These are phyloP conservation scores for Rhizophora mangle DNA, from an alignment of 345 rosid species.

Conservation along the genomic window DNA sequence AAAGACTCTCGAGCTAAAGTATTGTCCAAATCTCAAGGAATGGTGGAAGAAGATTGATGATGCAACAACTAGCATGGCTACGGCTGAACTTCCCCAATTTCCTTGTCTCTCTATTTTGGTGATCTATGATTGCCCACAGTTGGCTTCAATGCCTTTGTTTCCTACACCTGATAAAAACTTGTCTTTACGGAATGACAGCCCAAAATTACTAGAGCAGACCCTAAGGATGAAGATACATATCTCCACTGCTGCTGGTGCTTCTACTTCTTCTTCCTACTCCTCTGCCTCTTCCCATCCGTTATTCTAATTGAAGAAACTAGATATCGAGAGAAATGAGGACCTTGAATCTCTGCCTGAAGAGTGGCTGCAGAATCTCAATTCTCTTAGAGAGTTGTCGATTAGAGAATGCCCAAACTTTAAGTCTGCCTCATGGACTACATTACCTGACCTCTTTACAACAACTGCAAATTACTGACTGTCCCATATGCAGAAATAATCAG, in stretches of 20 bases:
- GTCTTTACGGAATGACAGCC: background rate
- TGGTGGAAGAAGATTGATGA: background rate
- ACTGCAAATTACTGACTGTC: background rate
- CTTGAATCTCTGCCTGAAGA: constrained; percentile 11
- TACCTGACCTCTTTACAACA: background rate
- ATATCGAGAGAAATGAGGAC: background rate
- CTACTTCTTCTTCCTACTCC: background rate
- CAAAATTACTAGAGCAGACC: background rate
- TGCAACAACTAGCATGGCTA: no score
- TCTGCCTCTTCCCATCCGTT: background rate
- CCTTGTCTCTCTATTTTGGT: background rate
- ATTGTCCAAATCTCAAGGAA: constrained; percentile 6
- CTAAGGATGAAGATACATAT: background rate
- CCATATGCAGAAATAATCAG: background rate
- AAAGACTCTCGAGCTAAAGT: background rate
- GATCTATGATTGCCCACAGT: background rate
- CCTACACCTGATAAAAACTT: background rate
- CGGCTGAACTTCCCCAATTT: background rate
- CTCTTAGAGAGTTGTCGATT: background rate
- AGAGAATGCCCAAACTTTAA: background rate
- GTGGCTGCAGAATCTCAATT: constrained; percentile 5
- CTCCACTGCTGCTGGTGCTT: background rate
- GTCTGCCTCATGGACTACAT: background rate
- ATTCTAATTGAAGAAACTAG: background rate
- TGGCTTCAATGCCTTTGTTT: background rate